Base-by-base conservation (phyloP, 2,329 filamentous ascomycete species). In the Alternaria burnsii region DNA sequence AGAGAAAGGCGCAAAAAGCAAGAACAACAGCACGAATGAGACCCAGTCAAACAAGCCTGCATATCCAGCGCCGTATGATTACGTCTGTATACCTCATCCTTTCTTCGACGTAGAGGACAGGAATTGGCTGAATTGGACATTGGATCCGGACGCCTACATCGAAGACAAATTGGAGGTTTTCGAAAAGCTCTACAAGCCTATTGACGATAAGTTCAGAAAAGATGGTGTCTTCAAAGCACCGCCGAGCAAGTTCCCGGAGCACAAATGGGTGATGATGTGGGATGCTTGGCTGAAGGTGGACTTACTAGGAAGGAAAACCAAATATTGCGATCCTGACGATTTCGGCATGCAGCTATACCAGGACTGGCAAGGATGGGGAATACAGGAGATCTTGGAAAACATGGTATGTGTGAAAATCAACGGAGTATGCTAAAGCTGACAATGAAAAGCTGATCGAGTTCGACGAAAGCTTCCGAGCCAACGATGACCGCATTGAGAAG, bases 191-290 rank as follows among this genome's bases (percentile, higher is more conserved):
- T 62, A 60, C 48, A 55, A 52, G 16, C 59, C 61, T 32, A 53
- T 40, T 12, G 44, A 55, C 32, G 55, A 69, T 5, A 16, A 53
- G 20, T 64, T 64, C n/a, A 26, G 36, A 16, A 36, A 54, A 6
- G 52, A 51, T 3, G 52, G 42, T 5, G 55, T 68, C 14, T 58
- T 52, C 26, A 42, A 58, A n/a, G 18, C 55, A 16, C 38, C 56
- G 24, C 55, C 65, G 8, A 20, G 26, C 9, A 41, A 69, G 1
- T 48, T 64, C 22, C 46, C 46, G 11, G 57, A 56, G 12, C 62
- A 64, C 53, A 71, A 71, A 52, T 71, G 69, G 68, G 52, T 71
- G 6, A 71, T 70, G 7, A 55, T 68, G 62, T 54, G 56, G 53
- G 43, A 52, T n/a, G 59, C 55, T 20, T 70, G 55, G 56, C 46